Conservation (phyloP, 495 filamentous ascomycete species). For the Talaromyces thailandensis region DNA sequence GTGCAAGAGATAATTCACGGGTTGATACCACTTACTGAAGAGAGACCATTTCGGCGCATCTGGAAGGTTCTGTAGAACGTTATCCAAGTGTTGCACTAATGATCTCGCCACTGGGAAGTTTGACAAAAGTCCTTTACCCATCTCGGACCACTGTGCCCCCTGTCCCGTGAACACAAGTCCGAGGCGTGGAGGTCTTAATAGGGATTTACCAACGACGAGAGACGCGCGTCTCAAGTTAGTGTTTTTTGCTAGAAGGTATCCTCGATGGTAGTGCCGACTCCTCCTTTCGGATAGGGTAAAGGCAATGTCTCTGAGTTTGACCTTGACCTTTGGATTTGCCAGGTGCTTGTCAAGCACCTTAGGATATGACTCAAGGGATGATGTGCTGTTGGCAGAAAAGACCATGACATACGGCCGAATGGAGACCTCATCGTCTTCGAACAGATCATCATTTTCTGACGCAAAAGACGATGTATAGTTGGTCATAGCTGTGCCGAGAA, state of each 20-base stretch:
- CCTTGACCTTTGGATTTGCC: not conserved
- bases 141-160: conserved; percentile 15
- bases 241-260: conserved; percentile 10
- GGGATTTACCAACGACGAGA: conserved; percentile 7
- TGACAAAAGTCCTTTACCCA: conserved; percentile 15
- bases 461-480: no score
- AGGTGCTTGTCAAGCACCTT: not conserved
- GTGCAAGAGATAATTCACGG: conserved; percentile 12
- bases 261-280: conserved; percentile 13
- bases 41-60: conserved; percentile 16
- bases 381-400: conserved; percentile 22
- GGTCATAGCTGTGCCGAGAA: not conserved
- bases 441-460: conserved; percentile 5
- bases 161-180: conserved; percentile 17
- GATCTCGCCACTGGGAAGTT: conserved; percentile 11
- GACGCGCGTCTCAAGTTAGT: not conserved
- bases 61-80: conserved; percentile 7
- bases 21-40: conserved; percentile 8
- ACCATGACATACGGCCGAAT: conserved; percentile 13
- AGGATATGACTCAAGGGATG: conserved; percentile 13
- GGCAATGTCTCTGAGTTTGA: not conserved
- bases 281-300: conserved; percentile 13
- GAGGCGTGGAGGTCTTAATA: conserved; percentile 5
- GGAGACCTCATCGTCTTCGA: not conserved
- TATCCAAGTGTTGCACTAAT: conserved; percentile 13